Evolutionary conservation across 208 protist genomes (phyloP).

Genomic region (Strigomonas galati): DNA sequence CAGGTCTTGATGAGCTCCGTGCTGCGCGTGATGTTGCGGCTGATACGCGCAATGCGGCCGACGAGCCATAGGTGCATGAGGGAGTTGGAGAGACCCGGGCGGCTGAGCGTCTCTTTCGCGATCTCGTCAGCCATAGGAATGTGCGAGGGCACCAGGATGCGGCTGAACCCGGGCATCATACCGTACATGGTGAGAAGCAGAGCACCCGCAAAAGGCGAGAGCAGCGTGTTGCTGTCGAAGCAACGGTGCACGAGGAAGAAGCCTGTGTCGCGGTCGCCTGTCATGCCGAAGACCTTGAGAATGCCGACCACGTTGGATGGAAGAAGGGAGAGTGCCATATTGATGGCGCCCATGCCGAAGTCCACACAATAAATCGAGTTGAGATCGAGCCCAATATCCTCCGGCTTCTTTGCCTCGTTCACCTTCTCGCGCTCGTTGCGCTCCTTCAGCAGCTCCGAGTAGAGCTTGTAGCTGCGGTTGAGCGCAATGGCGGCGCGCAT

Average conservation of each 20-base stretch:
- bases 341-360: conserved; percentile 40
- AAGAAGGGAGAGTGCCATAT: conserved; percentile 44
- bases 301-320: conserved; percentile 28
- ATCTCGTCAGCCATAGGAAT: conserved; percentile 31
- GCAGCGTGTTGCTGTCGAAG: conserved; percentile 52
- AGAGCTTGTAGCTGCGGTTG: conserved; percentile 33
- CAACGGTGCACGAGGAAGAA: conserved; percentile 31
- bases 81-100: conserved; percentile 27
- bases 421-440: conserved; percentile 22
- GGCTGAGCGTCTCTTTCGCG: conserved; percentile 18
- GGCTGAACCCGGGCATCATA: conserved; percentile 34
- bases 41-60: conserved; percentile 43
- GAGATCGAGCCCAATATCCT: conserved; percentile 38
- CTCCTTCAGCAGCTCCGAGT: conserved; percentile 30
- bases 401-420: conserved; percentile 20
- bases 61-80: conserved; percentile 59
- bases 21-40: conserved; percentile 30
- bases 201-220: conserved; percentile 50
- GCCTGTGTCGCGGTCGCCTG: conserved; percentile 41
- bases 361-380: conserved; percentile 59
- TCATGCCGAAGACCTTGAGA: conserved; percentile 49
- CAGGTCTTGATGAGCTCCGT: conserved; percentile 29
- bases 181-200: conserved; percentile 42
- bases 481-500: conserved; percentile 24
- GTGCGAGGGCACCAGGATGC: conserved; percentile 24